Conservation (phyloP, 345 rosid species). For the Salix purpurea region DNA sequence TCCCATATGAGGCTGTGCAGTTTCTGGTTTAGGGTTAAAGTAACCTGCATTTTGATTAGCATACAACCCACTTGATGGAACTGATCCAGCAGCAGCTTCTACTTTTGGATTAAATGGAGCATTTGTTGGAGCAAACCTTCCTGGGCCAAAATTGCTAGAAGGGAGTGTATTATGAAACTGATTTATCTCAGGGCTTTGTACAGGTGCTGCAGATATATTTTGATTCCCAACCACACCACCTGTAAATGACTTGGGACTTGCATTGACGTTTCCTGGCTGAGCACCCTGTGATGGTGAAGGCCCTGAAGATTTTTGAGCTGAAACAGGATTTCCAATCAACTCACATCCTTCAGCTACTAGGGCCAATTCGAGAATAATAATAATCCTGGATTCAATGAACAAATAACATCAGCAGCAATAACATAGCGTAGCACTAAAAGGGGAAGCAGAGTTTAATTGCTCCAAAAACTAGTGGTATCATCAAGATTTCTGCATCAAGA, state of each 20-base stretch:
- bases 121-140: slow-evolving; percentile 34
- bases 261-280: slow-evolving; percentile 18
- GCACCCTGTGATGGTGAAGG: slow-evolving; percentile 28
- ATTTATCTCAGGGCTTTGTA: slow-evolving; percentile 33
- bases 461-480: neutral
- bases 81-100: slow-evolving; percentile 33
- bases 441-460: neutral
- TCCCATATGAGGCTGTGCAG: slow-evolving; percentile 31
- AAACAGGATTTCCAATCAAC: slow-evolving; percentile 50
- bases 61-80: slow-evolving; percentile 28
- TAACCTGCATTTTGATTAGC: slow-evolving; percentile 33
- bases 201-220: slow-evolving; percentile 27
- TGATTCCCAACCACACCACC: slow-evolving; percentile 28
- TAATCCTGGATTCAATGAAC: slow-evolving; percentile 47
- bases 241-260: slow-evolving; percentile 23
- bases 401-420: slow-evolving; percentile 5
- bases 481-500: neutral
- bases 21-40: slow-evolving; percentile 39
- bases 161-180: slow-evolving; percentile 27
- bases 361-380: slow-evolving; percentile 56
- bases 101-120: slow-evolving; percentile 30
- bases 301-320: slow-evolving; percentile 25
- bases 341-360: slow-evolving; percentile 40
- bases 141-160: slow-evolving; percentile 28
- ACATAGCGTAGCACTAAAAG: neutral